Base-by-base conservation (phyloP, 2,329 filamentous ascomycete genomes). In the Apiospora marii region DNA sequence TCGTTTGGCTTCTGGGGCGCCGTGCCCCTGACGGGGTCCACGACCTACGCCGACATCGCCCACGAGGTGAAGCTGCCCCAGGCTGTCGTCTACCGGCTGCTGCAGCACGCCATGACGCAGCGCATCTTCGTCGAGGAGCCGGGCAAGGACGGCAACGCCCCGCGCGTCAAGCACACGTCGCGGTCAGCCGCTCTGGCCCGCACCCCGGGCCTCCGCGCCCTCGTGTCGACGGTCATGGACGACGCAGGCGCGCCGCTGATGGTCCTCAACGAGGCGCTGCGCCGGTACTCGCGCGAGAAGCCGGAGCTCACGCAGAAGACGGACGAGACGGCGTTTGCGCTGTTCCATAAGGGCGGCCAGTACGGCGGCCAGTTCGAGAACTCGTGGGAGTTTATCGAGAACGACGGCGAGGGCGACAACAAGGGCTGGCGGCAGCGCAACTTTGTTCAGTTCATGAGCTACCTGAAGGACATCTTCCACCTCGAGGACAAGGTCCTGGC, bases 1-100 rank as follows among this genome's bases (percentile, higher is more conserved):
- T 80, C 86, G 74, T 88, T 88, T 76, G 80, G 88, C 75, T 87
- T 89, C 75, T 88, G 86, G 85, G 80, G 82, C 14, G 83, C 85
- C 6, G 86, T 89, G 7, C 86, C 87, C 3, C 70, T 88, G 0
- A 80, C 84, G 34, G 85, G 85, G 22, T 80, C 82, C 4, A 85
- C 86, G 8, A 84, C 85, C 3, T 84, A 84, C 71, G 73, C 77
- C 4, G 82, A 84, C 14, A 83, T 87, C 24, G 80, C 84, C 22
- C 74, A 80, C 41, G 77, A 81, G 43, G 80, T 81, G 2, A 76
- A 78, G 22, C 82, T 86, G 4, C 84, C 84, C 0, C 75, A 80
- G 46, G 82, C 83, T 37, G 81, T 84, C 24, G 83, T 82, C 44
- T 76, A 77, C 37, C 82, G 84, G 24, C 74, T 85, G 30, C 68